Conservation (phyloP, 768 basidiomycete genomes). For the Calocybe gangraenosa region DNA sequence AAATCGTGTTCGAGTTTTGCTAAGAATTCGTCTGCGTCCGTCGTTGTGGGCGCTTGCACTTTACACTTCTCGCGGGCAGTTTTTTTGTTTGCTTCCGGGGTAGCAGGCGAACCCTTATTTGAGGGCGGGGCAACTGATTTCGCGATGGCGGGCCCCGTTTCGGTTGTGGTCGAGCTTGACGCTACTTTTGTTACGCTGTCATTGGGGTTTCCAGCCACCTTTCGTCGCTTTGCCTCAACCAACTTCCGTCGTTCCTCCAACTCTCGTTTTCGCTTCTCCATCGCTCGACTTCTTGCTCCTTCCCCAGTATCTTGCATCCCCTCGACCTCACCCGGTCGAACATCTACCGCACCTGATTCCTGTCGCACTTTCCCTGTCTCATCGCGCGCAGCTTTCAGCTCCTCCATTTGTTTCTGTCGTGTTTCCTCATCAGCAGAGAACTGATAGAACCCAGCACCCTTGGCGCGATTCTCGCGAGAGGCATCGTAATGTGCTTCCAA, state of each 20-base stretch:
- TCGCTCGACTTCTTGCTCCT: constrained; percentile 43
- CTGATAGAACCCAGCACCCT: constrained; percentile 89
- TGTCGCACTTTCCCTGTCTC: constrained; percentile 67
- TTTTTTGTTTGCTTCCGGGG: constrained; percentile 35
- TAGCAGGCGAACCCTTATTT: constrained; percentile 45
- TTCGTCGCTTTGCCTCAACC: constrained; percentile 67
- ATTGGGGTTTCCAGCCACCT: constrained; percentile 24
- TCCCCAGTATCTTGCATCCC: constrained; percentile 53
- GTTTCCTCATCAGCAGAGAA: constrained; percentile 85
- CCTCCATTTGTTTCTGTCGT: constrained; percentile 78
- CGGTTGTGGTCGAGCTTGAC: constrained; percentile 1
- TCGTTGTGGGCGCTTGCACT: constrained; percentile 11
- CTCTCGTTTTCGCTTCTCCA: constrained; percentile 73
- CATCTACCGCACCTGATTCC: constrained; percentile 57
- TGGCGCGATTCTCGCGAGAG: constrained; percentile 74
- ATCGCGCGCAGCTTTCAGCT: constrained; percentile 57
- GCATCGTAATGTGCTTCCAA: constrained; percentile 81
- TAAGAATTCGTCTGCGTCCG: constrained; percentile 61
- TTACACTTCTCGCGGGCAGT: constrained; percentile 20
- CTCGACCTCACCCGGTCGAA: constrained; percentile 69
- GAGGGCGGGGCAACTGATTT: constrained; percentile 4
- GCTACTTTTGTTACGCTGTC: constrained; percentile 5
- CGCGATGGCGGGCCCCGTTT: neutral
- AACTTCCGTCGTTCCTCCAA: constrained; percentile 61
- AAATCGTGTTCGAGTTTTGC: constrained; percentile 65